Evolutionary conservation across 306 rosid genomes (phyloP).

Genomic region (Medicago ruthenica): DNA sequence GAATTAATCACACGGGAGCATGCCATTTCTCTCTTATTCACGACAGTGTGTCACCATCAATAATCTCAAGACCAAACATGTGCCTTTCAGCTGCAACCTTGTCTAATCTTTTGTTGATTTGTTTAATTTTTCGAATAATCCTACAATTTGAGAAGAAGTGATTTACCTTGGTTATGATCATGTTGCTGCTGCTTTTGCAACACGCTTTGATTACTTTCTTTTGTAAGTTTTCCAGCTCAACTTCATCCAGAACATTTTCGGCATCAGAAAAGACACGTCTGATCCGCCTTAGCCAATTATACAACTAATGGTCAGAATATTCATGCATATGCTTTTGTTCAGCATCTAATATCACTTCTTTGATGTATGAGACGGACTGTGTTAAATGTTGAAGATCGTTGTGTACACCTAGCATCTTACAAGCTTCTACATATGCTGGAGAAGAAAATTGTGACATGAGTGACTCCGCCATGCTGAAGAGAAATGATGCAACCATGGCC

Average conservation of each 20-base stretch:
- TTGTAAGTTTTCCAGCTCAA: conserved; percentile 33
- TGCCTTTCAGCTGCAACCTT: conserved; percentile 18
- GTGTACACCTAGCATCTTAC: background rate
- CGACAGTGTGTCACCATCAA: background rate
- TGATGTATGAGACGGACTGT: conserved; percentile 24
- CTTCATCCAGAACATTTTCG: conserved; percentile 41
- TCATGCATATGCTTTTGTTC: conserved; percentile 35
- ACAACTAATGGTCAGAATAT: background rate
- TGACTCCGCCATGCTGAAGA: conserved; percentile 7
- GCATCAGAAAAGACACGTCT: conserved; percentile 28
- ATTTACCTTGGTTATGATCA: conserved; percentile 7
- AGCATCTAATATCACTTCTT: conserved; percentile 42
- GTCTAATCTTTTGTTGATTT: conserved; percentile 22
- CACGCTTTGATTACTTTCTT: conserved; percentile 13
- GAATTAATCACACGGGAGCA: conserved; percentile 39
- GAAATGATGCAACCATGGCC: conserved; percentile 32
- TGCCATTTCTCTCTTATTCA: conserved; percentile 20
- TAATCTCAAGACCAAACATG: conserved; percentile 14
- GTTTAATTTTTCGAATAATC: conserved; percentile 26
- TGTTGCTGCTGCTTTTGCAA: background rate
- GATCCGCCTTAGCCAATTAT: conserved; percentile 34
- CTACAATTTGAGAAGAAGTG: conserved; percentile 27
- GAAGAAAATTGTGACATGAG: background rate
- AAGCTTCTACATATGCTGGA: background rate
- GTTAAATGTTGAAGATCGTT: background rate